phyloP scores from a whole-genome alignment of 768 basidiomycete genomes.

The Leucosporidium yakuticum region DNA sequence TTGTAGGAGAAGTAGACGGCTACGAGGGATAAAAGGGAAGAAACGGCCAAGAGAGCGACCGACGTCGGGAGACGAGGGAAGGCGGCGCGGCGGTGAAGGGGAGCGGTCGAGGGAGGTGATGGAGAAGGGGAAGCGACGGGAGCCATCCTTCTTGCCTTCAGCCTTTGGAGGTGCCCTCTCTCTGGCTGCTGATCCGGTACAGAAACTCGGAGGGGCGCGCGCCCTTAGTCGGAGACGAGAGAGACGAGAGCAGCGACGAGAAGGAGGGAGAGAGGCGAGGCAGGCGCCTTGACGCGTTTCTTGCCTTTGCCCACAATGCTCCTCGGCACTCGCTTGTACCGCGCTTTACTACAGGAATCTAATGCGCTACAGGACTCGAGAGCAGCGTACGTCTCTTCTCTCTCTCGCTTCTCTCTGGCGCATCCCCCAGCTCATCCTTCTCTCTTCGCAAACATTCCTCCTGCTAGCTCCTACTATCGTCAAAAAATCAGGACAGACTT shows the following conservation, averaged over 20 bases:
- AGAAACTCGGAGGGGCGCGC: too few relatives aligned
- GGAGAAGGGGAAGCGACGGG: not conserved
- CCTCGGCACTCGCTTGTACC: constrained; percentile 20
- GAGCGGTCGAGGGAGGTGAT: not conserved
- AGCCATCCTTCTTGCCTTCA: not conserved
- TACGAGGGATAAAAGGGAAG: constrained; percentile 12
- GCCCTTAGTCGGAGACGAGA: too few relatives aligned
- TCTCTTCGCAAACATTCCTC: too few relatives aligned
- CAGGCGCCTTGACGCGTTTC: too few relatives aligned
- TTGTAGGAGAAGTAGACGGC: constrained; percentile 28
- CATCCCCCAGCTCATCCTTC: not conserved
- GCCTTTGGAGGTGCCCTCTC: too few relatives aligned
- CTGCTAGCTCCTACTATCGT: not conserved
- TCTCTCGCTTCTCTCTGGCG: not conserved
- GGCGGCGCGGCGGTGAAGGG: not conserved
- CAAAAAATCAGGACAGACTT: not conserved
- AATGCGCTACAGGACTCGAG: constrained; percentile 4
- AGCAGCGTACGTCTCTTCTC: constrained; percentile 1
- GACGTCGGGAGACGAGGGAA: constrained; percentile 5
- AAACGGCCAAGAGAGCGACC: not conserved
- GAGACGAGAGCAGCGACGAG: too few relatives aligned
- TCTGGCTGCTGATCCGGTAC: too few relatives aligned
- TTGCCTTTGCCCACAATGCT: constrained; percentile 3
- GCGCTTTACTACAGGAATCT: constrained; percentile 16
- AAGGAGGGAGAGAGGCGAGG: too few relatives aligned